Percentiles rank a stretch among this genome's conserved stretches.
These are phyloP conservation scores for Aristolochia californica DNA, from an alignment of 164 flowering plant genomes.

Conservation along the genomic window DNA sequence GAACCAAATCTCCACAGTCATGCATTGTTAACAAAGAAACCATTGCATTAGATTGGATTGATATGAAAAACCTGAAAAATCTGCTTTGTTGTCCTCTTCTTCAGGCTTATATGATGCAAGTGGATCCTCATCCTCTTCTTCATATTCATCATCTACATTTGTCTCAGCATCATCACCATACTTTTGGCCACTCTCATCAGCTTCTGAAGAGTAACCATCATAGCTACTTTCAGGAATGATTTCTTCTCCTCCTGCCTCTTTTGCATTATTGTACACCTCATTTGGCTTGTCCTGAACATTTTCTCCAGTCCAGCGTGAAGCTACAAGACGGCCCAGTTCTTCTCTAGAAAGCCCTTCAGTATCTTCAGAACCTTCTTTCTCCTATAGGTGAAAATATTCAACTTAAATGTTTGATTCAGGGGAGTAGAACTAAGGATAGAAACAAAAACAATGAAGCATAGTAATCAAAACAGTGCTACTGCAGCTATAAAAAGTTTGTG, in stretches of 20 bases:
- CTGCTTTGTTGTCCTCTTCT: constrained; percentile 37
- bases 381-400: constrained; percentile 21
- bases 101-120: constrained; percentile 36
- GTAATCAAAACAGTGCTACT: too few relatives aligned
- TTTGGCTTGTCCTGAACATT: constrained; percentile 31
- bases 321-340: constrained; percentile 87
- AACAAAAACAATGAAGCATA: too few relatives aligned
- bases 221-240: constrained; percentile 35
- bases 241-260: constrained; percentile 25
- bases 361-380: constrained; percentile 28
- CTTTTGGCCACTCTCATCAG: constrained; percentile 38
- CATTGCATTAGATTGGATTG: too few relatives aligned
- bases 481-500: too few relatives aligned
- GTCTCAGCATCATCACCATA: constrained; percentile 33
- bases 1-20: too few relatives aligned
- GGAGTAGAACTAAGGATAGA: too few relatives aligned
- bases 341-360: constrained; percentile 72
- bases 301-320: constrained; percentile 97
- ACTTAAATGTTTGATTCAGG: neutral
- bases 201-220: constrained; percentile 55
- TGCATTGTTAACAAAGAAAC: too few relatives aligned
- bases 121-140: constrained; percentile 43
- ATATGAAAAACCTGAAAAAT: constrained; percentile 48
- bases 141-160: constrained; percentile 34
- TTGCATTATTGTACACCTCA: constrained; percentile 17